A percentile compares a stretch with the other conserved stretches of the same genome.
These are phyloP conservation scores for Haplosporangium sp. DNA, from an alignment of 371 early-diverging fungal genomes.

Conservation along the genomic window DNA sequence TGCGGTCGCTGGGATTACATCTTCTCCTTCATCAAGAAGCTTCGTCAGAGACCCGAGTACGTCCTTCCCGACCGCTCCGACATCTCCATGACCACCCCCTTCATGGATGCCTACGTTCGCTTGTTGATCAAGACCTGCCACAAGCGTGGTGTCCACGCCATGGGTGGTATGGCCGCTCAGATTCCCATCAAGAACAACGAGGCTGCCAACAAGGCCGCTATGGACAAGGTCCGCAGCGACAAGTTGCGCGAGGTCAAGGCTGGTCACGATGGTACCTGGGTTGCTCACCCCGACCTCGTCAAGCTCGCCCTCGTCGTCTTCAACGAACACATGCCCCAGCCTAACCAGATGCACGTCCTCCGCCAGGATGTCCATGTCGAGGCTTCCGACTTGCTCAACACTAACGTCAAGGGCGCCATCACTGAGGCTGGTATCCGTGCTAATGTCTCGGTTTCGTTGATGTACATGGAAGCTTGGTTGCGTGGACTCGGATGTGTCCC, in stretches of 20 bases:
- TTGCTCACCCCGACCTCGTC: constrained; percentile 95
- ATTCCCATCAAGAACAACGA: constrained; percentile 94
- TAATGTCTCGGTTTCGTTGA: constrained; percentile 89
- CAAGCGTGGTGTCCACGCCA: constrained; percentile 95
- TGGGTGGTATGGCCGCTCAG: constrained; percentile 98
- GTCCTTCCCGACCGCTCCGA: constrained; percentile 90
- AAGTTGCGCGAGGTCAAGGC: constrained; percentile 92
- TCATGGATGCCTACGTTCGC: constrained; percentile 95
- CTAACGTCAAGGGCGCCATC: constrained; percentile 79
- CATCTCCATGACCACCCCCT: constrained; percentile 92
- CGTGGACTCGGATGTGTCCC: constrained; percentile 96
- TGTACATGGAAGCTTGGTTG: constrained; percentile 96
- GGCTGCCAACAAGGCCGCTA: constrained; percentile 86
- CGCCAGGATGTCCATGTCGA: constrained; percentile 90
- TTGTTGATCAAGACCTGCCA: constrained; percentile 96
- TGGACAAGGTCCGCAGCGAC: constrained; percentile 91
- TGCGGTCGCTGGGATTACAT: constrained; percentile 99
- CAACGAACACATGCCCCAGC: constrained; percentile 92
- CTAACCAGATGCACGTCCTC: constrained; percentile 91
- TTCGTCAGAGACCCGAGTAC: constrained; percentile 85
- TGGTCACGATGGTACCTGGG: constrained; percentile 97
- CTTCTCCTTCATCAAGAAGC: constrained; percentile 94
- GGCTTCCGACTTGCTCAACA: constrained; percentile 82
- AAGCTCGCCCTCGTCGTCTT: constrained; percentile 87
- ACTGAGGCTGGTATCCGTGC: constrained; percentile 90